phyloP scores from a whole-genome alignment of 768 basidiomycete genomes.

The Leccinum olivaceopallidum region DNA sequence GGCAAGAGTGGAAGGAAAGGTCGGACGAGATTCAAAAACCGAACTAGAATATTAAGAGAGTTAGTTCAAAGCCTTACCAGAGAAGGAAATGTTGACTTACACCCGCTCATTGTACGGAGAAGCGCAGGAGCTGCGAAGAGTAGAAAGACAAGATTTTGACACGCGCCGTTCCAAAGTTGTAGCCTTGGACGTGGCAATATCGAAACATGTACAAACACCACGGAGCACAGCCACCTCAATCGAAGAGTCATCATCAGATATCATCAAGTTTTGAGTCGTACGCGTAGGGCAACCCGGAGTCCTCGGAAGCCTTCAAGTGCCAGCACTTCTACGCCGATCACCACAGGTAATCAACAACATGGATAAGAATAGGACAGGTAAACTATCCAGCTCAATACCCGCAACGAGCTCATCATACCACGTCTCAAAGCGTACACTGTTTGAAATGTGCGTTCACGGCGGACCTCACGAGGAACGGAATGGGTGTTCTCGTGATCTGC shows the following conservation, averaged over 20 bases:
- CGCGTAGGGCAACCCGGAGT: no score
- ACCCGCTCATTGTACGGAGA: constrained; percentile 70
- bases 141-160: constrained; percentile 22
- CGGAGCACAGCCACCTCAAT: constrained; percentile 15
- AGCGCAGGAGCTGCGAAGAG: constrained; percentile 24
- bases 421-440: constrained; percentile 27
- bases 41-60: constrained; percentile 46
- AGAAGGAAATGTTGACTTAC: constrained; percentile 44
- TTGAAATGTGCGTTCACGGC: constrained; percentile 37
- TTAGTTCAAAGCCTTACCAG: constrained; percentile 1
- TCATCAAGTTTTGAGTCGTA: no score
- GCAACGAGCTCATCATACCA: background rate
- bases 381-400: background rate
- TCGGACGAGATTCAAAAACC: constrained; percentile 96
- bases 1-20: constrained; percentile 97
- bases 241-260: no score
- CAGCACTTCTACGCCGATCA: background rate
- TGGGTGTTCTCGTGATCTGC: constrained; percentile 41
- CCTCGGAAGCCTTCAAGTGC: background rate
- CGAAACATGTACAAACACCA: constrained; percentile 30
- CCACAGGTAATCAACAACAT: background rate
- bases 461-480: constrained; percentile 31
- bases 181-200: constrained; percentile 31
- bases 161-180: constrained; percentile 19
- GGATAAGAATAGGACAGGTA: background rate